These are phyloP conservation scores for Arbutus unedo DNA, from an alignment of 148 eudicot species.

Conservation along the genomic window DNA sequence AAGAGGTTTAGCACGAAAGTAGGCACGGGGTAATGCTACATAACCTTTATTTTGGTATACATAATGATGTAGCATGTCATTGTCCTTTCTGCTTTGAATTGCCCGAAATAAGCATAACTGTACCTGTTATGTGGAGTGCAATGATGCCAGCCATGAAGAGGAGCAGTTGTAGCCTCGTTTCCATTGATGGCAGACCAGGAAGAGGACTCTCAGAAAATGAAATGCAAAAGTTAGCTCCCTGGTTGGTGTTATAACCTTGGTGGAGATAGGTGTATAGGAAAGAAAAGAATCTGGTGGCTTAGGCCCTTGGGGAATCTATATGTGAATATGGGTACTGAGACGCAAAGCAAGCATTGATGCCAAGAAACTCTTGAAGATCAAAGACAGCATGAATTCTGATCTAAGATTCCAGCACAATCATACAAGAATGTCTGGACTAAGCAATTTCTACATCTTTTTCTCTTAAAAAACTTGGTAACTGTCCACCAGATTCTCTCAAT, in stretches of 20 bases:
- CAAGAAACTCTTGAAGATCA: not conserved
- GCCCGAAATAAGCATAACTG: not conserved
- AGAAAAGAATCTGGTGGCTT: conserved; percentile 11
- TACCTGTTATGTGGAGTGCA: conserved; percentile 27
- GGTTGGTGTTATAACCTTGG: not conserved
- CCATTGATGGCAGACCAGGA: not conserved
- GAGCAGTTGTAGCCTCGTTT: conserved; percentile 16
- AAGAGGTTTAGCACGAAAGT: not conserved
- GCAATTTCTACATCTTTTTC: too few species aligned
- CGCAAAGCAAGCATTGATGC: conserved; percentile 22
- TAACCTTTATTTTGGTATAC: not conserved
- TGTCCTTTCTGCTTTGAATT: not conserved
- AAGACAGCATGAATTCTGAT: not conserved
- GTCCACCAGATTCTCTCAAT: too few species aligned
- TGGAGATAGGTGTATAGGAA: not conserved
- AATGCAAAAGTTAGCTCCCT: not conserved
- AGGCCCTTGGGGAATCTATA: not conserved
- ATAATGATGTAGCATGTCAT: not conserved
- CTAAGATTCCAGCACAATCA: not conserved
- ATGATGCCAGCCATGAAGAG: conserved; percentile 25
- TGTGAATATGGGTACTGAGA: conserved; percentile 12
- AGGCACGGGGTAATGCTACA: not conserved
- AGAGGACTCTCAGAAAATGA: not conserved
- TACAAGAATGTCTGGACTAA: too few species aligned
- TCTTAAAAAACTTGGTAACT: too few species aligned